phyloP scores from a whole-genome alignment of 495 filamentous ascomycete genomes.

The Wilcoxina mikolae region DNA sequence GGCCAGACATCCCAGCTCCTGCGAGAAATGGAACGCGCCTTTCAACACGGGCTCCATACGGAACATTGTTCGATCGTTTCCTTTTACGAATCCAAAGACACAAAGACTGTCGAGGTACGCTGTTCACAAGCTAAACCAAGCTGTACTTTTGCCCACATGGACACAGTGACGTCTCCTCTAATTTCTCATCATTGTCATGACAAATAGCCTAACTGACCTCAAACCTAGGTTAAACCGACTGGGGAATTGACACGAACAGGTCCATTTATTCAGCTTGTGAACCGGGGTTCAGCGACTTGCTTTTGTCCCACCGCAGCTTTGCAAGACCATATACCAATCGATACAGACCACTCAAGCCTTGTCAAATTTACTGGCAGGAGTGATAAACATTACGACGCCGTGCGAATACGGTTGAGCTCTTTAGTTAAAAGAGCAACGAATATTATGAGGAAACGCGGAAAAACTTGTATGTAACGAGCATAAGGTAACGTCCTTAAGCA shows the following conservation, averaged over 20 bases:
- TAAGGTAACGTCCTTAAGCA: neutral
- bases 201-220: neutral
- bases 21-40: neutral
- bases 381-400: neutral
- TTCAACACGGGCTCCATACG: neutral
- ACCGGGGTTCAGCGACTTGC: neutral
- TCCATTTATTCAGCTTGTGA: neutral
- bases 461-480: neutral
- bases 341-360: neutral
- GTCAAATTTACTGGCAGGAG: neutral
- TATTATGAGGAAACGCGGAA: neutral
- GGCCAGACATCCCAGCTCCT: constrained; percentile 6
- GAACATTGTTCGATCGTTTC: neutral
- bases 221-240: neutral
- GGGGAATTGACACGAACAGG: neutral
- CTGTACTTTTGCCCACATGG: no score
- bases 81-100: constrained; percentile 14
- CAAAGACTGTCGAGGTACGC: constrained; percentile 5
- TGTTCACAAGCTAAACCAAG: neutral
- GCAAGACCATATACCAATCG: neutral
- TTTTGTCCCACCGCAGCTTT: neutral
- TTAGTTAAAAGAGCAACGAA: neutral
- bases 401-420: neutral
- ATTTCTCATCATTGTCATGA: no score
- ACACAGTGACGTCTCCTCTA: no score